Base-by-base conservation (phyloP, 2,329 filamentous ascomycete species). In the Monilinia fructicola region DNA sequence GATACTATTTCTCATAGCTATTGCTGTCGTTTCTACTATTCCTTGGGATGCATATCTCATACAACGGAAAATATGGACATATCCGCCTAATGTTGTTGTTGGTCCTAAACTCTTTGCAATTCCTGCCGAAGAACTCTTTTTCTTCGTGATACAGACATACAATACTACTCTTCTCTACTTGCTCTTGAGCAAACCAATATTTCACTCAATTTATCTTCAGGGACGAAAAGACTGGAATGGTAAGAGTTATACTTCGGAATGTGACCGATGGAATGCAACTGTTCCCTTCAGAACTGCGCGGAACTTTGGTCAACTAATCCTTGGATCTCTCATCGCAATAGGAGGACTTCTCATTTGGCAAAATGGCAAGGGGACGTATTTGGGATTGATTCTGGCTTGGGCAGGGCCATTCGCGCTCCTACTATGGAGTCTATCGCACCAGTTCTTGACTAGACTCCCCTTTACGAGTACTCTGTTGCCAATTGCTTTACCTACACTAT, bases 1-100 rank as follows among this genome's bases (percentile, higher is more conserved):
- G 74, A 83, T 88, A 64, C 71, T 78, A 42, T 87, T 86, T 69
- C 78, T 91, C 61, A 81, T 89, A 67, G 78, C 81, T 26, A 81
- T 91, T 70, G 88, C 89, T 26, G 86, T 92, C 58, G 73, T 82
- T 35, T 84, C 89, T 4, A 91, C 90, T 0, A 86, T 89, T 35
- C 90, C 90, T 42, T 93, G 90, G 90, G 90, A 92, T 73, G 90
- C 88, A 11, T 91, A 91, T 76, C 82, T 92, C 52, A 90, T 93
- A 71, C 84, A 82, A 70, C 85, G 81, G 64, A 79, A 81, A 54
- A 84, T 92, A 73, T 92, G 90, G 90, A 87, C 85, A 12, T 93
- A 92, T 73, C 89, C 90, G 1, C 78, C 81, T 14, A 79, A 86
- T 73, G 89, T 85, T 26, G 84, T 92, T 42, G 73, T 89, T 46